Evolutionary conservation across 768 basidiomycete species (phyloP).

Genomic region (Hysterangium stoloniferum): DNA sequence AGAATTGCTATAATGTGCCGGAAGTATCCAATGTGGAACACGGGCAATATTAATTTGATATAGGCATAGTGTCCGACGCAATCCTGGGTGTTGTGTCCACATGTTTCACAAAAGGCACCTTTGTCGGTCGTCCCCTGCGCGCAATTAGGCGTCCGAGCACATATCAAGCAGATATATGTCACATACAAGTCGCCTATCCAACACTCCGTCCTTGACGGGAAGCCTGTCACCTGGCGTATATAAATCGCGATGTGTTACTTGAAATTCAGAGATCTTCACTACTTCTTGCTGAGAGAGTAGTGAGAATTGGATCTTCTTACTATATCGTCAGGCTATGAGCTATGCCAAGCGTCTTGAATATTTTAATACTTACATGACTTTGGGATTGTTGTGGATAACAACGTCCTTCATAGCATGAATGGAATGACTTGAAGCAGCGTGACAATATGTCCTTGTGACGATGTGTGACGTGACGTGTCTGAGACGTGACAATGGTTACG

Average conservation of each 20-base stretch:
- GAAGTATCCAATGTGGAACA: slow-evolving; percentile 98
- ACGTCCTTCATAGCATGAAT: slow-evolving; percentile 63
- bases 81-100: slow-evolving; percentile 83
- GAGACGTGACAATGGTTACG: too few relatives aligned
- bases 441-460: too few relatives aligned
- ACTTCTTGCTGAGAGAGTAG: slow-evolving; percentile 91
- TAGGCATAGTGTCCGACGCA: slow-evolving; percentile 99
- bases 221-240: slow-evolving; percentile 78
- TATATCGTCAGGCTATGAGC: slow-evolving; percentile 25
- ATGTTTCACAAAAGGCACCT: slow-evolving; percentile 87
- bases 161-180: neutral
- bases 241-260: slow-evolving; percentile 87
- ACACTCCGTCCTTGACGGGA: slow-evolving; percentile 86
- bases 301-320: slow-evolving; percentile 95
- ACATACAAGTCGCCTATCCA: slow-evolving; percentile 84
- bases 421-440: too few relatives aligned
- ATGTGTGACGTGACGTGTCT: too few relatives aligned
- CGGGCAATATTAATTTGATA: slow-evolving; percentile 93
- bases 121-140: slow-evolving; percentile 91
- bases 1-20: slow-evolving; percentile 89
- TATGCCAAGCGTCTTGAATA: neutral
- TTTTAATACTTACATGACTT: slow-evolving; percentile 58
- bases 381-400: slow-evolving; percentile 70
- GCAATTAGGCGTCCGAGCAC: neutral
- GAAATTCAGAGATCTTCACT: slow-evolving; percentile 92